Evolutionary conservation across 768 basidiomycete genomes (phyloP).

Genomic region (Tephrocybe sp.): DNA sequence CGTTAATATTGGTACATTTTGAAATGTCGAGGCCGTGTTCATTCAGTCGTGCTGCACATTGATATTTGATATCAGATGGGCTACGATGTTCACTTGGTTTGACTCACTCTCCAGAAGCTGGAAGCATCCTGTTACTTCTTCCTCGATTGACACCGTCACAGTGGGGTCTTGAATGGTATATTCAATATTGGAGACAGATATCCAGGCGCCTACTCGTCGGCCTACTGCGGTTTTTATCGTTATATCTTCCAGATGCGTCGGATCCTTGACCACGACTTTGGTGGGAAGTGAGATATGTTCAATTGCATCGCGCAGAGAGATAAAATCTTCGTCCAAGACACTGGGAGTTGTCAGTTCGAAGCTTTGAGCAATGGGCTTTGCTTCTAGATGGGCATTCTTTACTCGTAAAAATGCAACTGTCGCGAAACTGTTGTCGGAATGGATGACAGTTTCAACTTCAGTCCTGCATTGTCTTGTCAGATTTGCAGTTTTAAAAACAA

Average conservation of each 20-base stretch:
- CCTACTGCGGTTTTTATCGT: slow-evolving; percentile 12
- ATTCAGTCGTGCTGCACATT: slow-evolving; percentile 53
- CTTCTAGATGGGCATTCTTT: slow-evolving; percentile 60
- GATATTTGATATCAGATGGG: not conserved
- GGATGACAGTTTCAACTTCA: slow-evolving; percentile 70
- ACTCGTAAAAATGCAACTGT: slow-evolving; percentile 91
- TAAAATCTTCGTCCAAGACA: slow-evolving; percentile 48
- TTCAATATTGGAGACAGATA: slow-evolving; percentile 63
- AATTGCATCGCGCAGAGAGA: slow-evolving; percentile 24
- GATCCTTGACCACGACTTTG: not conserved
- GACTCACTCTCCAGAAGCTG: slow-evolving; percentile 55
- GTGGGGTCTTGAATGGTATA: slow-evolving; percentile 9
- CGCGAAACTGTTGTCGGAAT: slow-evolving; percentile 80
- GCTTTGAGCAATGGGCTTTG: slow-evolving; percentile 37
- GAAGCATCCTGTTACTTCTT: slow-evolving; percentile 76
- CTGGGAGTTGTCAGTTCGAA: slow-evolving; percentile 42
- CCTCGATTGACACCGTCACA: slow-evolving; percentile 50
- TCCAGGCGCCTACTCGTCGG: slow-evolving; percentile 57
- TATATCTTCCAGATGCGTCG: not conserved
- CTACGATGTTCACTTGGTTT: not conserved
- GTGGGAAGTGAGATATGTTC: not conserved
- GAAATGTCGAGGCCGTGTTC: slow-evolving; percentile 49
- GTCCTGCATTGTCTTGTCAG: slow-evolving; percentile 35
- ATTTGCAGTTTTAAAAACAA: slow-evolving; percentile 5
- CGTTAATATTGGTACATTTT: slow-evolving; percentile 73